phyloP scores from a whole-genome alignment of 345 rosid species.

The Salix arbutifolia region DNA sequence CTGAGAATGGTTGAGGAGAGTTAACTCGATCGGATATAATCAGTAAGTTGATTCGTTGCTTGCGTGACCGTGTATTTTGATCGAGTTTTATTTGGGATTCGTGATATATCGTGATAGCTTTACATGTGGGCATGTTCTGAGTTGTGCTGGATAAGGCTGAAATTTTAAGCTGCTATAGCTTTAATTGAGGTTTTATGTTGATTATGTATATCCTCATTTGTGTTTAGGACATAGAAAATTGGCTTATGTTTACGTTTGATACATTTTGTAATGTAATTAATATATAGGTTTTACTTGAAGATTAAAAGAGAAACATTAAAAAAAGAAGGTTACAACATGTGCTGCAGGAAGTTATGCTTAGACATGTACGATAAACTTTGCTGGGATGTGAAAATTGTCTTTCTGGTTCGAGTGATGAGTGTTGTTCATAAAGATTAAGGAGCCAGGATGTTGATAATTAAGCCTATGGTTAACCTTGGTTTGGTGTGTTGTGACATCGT shows the following conservation, averaged over 20 bases:
- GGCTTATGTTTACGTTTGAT: background rate
- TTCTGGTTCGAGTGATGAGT: background rate
- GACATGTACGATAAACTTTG: background rate
- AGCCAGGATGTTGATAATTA: background rate
- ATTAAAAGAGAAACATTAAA: background rate
- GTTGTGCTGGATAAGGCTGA: background rate
- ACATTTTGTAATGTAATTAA: background rate
- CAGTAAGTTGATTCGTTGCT: slow-evolving; percentile 5
- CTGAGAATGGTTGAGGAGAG: slow-evolving; percentile 31
- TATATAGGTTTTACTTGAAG: background rate
- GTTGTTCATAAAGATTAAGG: background rate
- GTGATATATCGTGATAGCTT: background rate
- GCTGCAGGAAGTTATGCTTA: background rate
- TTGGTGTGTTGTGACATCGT: background rate
- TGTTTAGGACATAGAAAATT: background rate
- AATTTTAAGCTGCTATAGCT: background rate
- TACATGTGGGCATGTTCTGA: background rate
- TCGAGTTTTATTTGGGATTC: background rate
- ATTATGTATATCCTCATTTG: background rate
- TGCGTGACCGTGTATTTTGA: background rate
- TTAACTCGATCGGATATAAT: background rate
- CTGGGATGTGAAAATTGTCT: background rate
- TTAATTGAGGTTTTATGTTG: background rate
- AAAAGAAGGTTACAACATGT: background rate
- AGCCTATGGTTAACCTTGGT: background rate